These are phyloP conservation scores for Apiospora phragmitis DNA, from an alignment of 2,329 filamentous ascomycete genomes.

Conservation along the genomic window DNA sequence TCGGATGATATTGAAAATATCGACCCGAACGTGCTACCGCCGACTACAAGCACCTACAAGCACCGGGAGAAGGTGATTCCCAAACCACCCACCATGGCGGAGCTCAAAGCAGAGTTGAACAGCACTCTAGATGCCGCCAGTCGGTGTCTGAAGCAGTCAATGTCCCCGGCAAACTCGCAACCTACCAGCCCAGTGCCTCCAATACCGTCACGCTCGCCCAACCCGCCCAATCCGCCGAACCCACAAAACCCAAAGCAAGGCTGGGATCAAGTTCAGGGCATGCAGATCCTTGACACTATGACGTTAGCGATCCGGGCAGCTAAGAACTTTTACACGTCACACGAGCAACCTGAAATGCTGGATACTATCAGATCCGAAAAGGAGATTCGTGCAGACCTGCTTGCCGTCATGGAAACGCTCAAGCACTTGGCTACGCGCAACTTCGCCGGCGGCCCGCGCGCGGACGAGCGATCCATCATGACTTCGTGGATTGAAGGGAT, in stretches of 20 bases:
- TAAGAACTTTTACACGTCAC: slow-evolving; percentile 93
- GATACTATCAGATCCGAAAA: slow-evolving; percentile 87
- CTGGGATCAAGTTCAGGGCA: slow-evolving; percentile 85
- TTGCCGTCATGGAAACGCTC: slow-evolving; percentile 84
- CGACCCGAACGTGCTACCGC: slow-evolving; percentile 84
- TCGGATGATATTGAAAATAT: slow-evolving; percentile 63
- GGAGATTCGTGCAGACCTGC: slow-evolving; percentile 78
- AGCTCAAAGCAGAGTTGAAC: slow-evolving; percentile 68
- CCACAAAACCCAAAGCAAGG: slow-evolving; percentile 36
- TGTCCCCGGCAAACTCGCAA: not conserved
- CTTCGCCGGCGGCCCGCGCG: slow-evolving; percentile 79
- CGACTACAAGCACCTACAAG: slow-evolving; percentile 94
- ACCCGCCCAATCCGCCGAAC: slow-evolving; percentile 12
- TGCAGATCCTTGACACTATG: slow-evolving; percentile 89
- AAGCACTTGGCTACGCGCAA: slow-evolving; percentile 88
- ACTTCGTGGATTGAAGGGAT: slow-evolving; percentile 78
- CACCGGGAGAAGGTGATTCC: slow-evolving; percentile 78
- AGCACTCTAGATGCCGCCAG: slow-evolving; percentile 36
- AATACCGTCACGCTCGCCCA: slow-evolving; percentile 1
- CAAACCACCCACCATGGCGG: slow-evolving; percentile 78
- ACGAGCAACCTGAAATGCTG: slow-evolving; percentile 82
- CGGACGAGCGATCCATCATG: slow-evolving; percentile 77
- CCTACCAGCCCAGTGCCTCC: slow-evolving; percentile 16
- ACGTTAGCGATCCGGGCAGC: slow-evolving; percentile 95
- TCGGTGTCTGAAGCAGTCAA: slow-evolving; percentile 65